Base-by-base conservation (phyloP, 805 yeast genomes). In the Deakozyma indianensis region DNA sequence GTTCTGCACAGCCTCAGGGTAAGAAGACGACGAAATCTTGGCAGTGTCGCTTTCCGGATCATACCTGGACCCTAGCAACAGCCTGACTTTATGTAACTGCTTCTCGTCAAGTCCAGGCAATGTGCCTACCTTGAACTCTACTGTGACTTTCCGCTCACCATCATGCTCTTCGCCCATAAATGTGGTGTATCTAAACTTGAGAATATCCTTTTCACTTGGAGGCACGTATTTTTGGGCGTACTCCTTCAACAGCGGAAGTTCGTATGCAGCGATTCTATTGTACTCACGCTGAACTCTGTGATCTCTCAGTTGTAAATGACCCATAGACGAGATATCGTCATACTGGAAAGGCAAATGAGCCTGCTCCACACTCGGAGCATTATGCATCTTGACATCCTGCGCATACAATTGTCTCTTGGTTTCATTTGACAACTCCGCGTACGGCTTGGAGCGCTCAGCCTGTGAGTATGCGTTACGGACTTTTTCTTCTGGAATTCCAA, bases 181-280 rank as follows among this genome's bases (percentile, higher is more conserved):
- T 38, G 82, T 77, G 16, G 83, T 76, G 66, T 79, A 88, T 53
- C 78, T 75, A 57, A 82, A 83, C 32, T 68, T 67, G 35, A 87
- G 66, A 32, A 53, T 50, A 23, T 55, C 56, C 20, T 50, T 41
- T n/a, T 44, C 28, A 16, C 49, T 52, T 14, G 68, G 68, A 20
- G 80, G 80, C 27, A 56, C 60, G 66, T 83, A 88, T 48, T 70
- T 71, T 62, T 81, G 77, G 53, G 90, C 80, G 59, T 71, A 83
- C 61, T 85, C 78, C 38, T 80, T 78, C 51, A 92, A 70, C 46
- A 77, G 73, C 4, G 98, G 98, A 70, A 90, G 73, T 60, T 90
- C 97, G 64, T 81, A 90, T 0, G 96, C 96, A 9, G 94, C 85
- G 41, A 85, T 70, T 55, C 96, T 74, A 57, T 80, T 80, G 56